Evolutionary conservation across 139 green algal species (phyloP), one percentile per base, ranked within the genome.

Genomic region (Chlorella ohadii): DNA sequence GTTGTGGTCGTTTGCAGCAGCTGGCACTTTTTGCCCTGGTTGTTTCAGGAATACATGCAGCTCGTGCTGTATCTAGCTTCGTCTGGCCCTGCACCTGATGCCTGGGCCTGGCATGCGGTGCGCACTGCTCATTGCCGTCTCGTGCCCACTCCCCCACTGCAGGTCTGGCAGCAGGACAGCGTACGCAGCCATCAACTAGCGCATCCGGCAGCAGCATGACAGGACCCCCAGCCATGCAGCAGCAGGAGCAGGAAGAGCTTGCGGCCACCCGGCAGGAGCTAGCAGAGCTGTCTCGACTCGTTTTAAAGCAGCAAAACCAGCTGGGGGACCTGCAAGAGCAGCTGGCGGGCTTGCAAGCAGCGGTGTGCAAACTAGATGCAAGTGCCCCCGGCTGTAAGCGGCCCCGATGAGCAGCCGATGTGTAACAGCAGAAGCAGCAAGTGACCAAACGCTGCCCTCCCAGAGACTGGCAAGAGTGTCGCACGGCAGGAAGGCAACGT

Each of bases 231-330:
- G 13, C 4, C 36, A 57, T 31, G 41, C 70, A 59, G 70, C 70
- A 2, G 44, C 3, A 13, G 38, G 11, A 59, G 51, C 51, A 59
- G 64, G 64, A 4, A 12, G 15, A 27, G 20, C 31, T 27, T 4
- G n/a, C 65, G 23, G 65, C n/a, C 11, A 25, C 9, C 20, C 15
- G 12, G 31, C 31, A 61, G 16, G 44, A 82, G 16, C 5, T 82
- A 19, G 51, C 36, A 3, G 55, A 81, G 64, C 71, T 87, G 56
- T n/a, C 82, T 16, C 70, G 51, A 56, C 77, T 87, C 4, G 63
- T 84, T 4, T 13, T 87, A 51, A 51, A 44, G 68, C 83, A 87
- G 63, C 83, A 87, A 44, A 80, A 83, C 41, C n/a, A 47, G 68
- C 56, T 87, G n/a, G 33, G 36, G 16, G 70, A 84, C 38, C 41